Percentiles rank a stretch among this genome's conserved stretches.
These are phyloP conservation scores for Crithidia thermophila DNA, from an alignment of 208 protist species.

Conservation along the genomic window DNA sequence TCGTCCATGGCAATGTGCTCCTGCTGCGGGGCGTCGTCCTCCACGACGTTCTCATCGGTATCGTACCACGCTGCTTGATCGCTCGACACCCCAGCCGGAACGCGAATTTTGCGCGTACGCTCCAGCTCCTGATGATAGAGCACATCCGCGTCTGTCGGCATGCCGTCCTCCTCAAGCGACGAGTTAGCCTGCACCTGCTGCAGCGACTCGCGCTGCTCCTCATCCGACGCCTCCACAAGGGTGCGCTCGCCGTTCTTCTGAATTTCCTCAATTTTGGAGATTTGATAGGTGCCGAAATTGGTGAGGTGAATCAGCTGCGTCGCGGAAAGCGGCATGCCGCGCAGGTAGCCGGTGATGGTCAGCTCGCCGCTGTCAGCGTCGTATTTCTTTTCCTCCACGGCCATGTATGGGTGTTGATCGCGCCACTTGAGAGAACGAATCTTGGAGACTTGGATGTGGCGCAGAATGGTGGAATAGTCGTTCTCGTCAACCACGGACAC, in stretches of 20 bases:
- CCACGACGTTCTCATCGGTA: slow-evolving; percentile 54
- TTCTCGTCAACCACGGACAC: slow-evolving; percentile 45
- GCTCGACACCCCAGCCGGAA: slow-evolving; percentile 68
- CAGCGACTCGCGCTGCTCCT: slow-evolving; percentile 68
- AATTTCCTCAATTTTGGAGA: slow-evolving; percentile 56
- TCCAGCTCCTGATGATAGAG: slow-evolving; percentile 46
- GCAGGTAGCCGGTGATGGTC: slow-evolving; percentile 66
- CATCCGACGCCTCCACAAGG: slow-evolving; percentile 53
- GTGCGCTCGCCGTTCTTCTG: slow-evolving; percentile 27
- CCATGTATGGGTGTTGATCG: slow-evolving; percentile 86
- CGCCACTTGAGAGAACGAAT: slow-evolving; percentile 76
- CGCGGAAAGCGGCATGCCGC: slow-evolving; percentile 75
- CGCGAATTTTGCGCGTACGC: slow-evolving; percentile 54
- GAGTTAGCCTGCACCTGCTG: slow-evolving; percentile 79
- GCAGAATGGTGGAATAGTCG: slow-evolving; percentile 53
- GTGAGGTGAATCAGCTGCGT: slow-evolving; percentile 86
- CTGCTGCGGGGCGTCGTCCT: slow-evolving; percentile 14
- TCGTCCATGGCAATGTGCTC: slow-evolving; percentile 33
- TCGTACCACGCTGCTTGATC: slow-evolving; percentile 86
- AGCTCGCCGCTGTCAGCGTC: slow-evolving; percentile 49
- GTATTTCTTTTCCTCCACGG: slow-evolving; percentile 61
- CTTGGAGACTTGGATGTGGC: slow-evolving; percentile 77
- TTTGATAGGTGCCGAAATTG: slow-evolving; percentile 89
- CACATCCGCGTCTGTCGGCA: slow-evolving; percentile 77
- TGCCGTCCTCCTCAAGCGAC: slow-evolving; percentile 69